A percentile compares a stretch with the other conserved stretches of the same genome.
phyloP scores from a whole-genome alignment of 495 filamentous ascomycete genomes.

The Extremus antarcticus region DNA sequence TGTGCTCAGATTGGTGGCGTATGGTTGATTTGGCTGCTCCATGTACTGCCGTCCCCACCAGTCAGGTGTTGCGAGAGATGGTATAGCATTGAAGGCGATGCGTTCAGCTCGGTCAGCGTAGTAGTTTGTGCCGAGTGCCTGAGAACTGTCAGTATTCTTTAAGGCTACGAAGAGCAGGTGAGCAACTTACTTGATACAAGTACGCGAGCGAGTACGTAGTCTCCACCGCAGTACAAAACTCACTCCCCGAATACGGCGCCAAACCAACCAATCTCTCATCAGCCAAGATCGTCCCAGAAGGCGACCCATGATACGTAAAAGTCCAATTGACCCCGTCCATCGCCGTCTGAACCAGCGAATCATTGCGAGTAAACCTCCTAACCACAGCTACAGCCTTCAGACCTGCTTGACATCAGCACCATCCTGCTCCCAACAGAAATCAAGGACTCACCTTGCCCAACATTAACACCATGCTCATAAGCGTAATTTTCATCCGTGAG shows the following conservation, averaged over 20 bases:
- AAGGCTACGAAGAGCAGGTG: constrained; percentile 21
- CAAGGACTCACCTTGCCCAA: constrained; percentile 38
- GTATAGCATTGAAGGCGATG: constrained; percentile 50
- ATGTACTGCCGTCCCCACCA: constrained; percentile 57
- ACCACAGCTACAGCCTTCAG: constrained; percentile 38
- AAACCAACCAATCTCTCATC: constrained; percentile 26
- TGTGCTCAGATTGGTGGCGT: constrained; percentile 34
- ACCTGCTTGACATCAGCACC: constrained; percentile 4
- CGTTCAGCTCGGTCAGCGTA: constrained; percentile 48
- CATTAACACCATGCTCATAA: constrained; percentile 40
- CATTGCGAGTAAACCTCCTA: constrained; percentile 33
- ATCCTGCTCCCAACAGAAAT: neutral
- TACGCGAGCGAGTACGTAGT: neutral
- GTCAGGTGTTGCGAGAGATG: constrained; percentile 43
- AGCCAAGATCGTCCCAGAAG: constrained; percentile 24
- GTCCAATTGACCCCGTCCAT: constrained; percentile 38
- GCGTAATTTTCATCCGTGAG: constrained; percentile 23
- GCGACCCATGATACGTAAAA: constrained; percentile 35
- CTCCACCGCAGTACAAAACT: constrained; percentile 16
- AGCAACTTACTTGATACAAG: constrained; percentile 2
- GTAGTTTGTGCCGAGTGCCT: constrained; percentile 35
- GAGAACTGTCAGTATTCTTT: constrained; percentile 24
- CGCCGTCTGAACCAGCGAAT: constrained; percentile 31
- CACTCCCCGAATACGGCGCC: constrained; percentile 19
- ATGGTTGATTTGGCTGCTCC: constrained; percentile 46